Evolutionary conservation across 2,329 filamentous ascomycete species (phyloP), one percentile per base, ranked within the genome.

Genomic region (Plectosphaerella sp.): DNA sequence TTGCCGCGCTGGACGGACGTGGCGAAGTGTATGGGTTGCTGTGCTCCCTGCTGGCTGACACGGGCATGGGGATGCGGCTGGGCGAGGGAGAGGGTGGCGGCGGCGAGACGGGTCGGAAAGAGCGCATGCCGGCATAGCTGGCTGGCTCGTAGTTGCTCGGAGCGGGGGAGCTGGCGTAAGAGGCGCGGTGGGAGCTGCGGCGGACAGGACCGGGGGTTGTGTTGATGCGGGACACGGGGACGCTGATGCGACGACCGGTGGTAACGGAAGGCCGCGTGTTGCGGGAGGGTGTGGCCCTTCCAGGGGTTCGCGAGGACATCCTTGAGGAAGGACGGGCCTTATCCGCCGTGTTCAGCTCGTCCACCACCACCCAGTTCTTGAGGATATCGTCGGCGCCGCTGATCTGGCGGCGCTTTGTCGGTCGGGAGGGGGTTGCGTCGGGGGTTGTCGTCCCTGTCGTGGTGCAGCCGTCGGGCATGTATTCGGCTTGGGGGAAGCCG

Each of bases 321-420:
- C 48, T 42, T 14, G 48, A 49, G 1, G 16, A 24, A 22, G 48
- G 37, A 9, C 48, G 48, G 20, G 4, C 9, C 22, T 42, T 41
- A 7, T 42, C 42, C 4, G 25, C 49, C 2, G 47, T 24, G 37
- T 56, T 57, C 16, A 64, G 65, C 45, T 77, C 76, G 51, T 72
- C 72, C 24, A 91, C 82, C 57, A 91, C 75, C 25, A 91, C 85
- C 88, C 88, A 91, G 68, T 84, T 88, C 51, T 77, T 79, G 28
- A 80, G 75, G 6, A 88, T 71, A 43, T 86, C 82, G 56, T 83
- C 78, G 35, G 74, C 71, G 16, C 74, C 71, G 2, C 72, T 69
- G n/a, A 79, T 73, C 54, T 83, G 80, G 43, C 80, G 72, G 42
- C 80, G 72, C 62, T 83, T 84, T 2, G 75, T 69, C 4, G 75